These are phyloP conservation scores for Phoenix dactylifera DNA, from an alignment of 176 grass and related monocot species.

Conservation along the genomic window DNA sequence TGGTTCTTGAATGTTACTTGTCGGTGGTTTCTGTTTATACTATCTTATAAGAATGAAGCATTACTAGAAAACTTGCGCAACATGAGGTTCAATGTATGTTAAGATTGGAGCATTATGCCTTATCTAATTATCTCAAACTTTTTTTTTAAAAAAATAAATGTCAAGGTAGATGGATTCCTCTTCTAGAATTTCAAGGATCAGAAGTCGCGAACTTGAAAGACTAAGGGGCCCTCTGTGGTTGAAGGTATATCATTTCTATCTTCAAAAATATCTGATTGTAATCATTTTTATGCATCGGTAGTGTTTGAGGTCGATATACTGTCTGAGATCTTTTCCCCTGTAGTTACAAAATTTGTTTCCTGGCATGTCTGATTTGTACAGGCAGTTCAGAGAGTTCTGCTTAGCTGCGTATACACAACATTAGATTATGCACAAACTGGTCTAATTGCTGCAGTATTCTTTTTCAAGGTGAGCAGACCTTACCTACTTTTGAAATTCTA, in stretches of 20 bases:
- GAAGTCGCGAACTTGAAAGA: conserved; percentile 79
- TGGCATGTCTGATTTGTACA: conserved; percentile 30
- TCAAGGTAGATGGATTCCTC: conserved; percentile 89
- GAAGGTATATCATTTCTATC: conserved; percentile 46
- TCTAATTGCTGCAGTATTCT: conserved; percentile 96
- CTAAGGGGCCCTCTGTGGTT: conserved; percentile 81
- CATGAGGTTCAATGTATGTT: no score
- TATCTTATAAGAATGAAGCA: no score
- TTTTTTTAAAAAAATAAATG: conserved; percentile 9
- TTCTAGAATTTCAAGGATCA: conserved; percentile 92
- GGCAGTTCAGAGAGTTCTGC: conserved; percentile 68
- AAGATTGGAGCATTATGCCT: neutral
- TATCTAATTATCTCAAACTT: conserved; percentile 17
- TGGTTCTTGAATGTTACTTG: no score
- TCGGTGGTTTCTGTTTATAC: no score
- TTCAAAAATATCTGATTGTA: neutral
- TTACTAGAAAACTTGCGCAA: no score
- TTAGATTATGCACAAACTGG: conserved; percentile 97
- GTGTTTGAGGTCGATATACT: conserved; percentile 1
- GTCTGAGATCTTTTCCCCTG: no score
- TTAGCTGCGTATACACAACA: conserved; percentile 64
- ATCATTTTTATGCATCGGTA: conserved; percentile 4
- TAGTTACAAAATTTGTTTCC: neutral
- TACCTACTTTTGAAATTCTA: neutral
- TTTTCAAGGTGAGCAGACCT: conserved; percentile 79